phyloP scores from a whole-genome alignment of 345 rosid genomes.

The Gossypium arboreum region DNA sequence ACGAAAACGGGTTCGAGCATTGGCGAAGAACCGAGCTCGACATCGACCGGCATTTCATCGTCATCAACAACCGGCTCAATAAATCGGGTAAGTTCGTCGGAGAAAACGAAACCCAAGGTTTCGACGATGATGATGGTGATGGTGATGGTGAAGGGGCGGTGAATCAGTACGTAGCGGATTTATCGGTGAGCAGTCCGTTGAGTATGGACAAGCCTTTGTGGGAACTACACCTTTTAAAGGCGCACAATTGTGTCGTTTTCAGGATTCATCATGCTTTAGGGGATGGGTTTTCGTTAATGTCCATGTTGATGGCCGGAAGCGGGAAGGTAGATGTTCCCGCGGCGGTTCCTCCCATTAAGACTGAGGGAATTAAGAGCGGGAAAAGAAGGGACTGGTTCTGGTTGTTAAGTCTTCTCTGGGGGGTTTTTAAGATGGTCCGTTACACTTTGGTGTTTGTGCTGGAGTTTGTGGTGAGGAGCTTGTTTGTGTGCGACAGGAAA shows the following conservation, averaged over 20 bases:
- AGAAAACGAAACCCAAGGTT: neutral
- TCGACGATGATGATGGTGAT: neutral
- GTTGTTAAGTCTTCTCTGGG: neutral
- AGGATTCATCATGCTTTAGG: conserved; percentile 61
- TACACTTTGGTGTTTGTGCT: conserved; percentile 30
- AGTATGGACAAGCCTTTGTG: conserved; percentile 45
- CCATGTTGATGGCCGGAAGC: conserved; percentile 44
- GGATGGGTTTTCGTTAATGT: conserved; percentile 55
- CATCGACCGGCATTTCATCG: conserved; percentile 32
- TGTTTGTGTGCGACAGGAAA: conserved; percentile 39
- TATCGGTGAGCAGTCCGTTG: conserved; percentile 38
- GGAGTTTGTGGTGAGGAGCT: conserved; percentile 33
- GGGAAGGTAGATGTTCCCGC: conserved; percentile 28
- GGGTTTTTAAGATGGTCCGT: conserved; percentile 29
- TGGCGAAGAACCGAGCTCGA: conserved; percentile 47
- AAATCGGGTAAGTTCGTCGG: neutral
- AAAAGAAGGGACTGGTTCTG: conserved; percentile 14
- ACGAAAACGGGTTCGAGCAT: conserved; percentile 35
- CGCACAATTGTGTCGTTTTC: conserved; percentile 31
- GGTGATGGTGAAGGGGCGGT: conserved; percentile 18
- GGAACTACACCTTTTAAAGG: conserved; percentile 45
- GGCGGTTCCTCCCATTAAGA: neutral
- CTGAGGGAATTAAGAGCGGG: neutral
- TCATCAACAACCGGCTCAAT: conserved; percentile 10
- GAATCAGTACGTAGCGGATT: conserved; percentile 44